Conservation (phyloP, 2,329 filamentous ascomycete species). For the Cladophialophora exuberans region DNA sequence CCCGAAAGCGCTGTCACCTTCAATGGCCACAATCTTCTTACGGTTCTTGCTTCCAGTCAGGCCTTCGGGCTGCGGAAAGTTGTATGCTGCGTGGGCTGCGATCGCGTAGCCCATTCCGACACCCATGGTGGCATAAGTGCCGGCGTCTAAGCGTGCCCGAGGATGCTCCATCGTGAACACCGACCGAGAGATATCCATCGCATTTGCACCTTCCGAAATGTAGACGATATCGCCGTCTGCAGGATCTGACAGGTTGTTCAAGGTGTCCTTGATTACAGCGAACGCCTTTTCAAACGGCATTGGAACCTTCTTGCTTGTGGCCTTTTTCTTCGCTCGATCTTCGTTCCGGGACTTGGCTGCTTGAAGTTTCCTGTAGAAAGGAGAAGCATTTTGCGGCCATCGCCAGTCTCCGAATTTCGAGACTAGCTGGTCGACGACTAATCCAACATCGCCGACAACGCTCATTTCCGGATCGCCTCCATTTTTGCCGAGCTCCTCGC, state of each 20-base stretch:
- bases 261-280: constrained; percentile 53
- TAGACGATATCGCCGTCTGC: constrained; percentile 56
- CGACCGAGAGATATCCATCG: constrained; percentile 64
- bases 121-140: constrained; percentile 64
- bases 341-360: constrained; percentile 51
- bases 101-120: constrained; percentile 61
- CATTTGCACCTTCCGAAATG: constrained; percentile 62
- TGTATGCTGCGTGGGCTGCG: constrained; percentile 60
- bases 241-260: constrained; percentile 51
- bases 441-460: constrained; percentile 55
- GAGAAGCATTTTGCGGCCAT: constrained; percentile 44
- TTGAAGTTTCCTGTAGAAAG: constrained; percentile 36
- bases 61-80: constrained; percentile 40
- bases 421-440: constrained; percentile 53
- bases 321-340: constrained; percentile 45
- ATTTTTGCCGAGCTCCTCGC: constrained; percentile 57
- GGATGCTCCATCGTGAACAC: constrained; percentile 59
- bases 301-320: constrained; percentile 41
- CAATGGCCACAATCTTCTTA: constrained; percentile 61
- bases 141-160: constrained; percentile 59
- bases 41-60: constrained; percentile 26
- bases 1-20: constrained; percentile 60
- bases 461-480: constrained; percentile 47
- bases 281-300: constrained; percentile 57
- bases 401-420: constrained; percentile 48